Evolutionary conservation across 1,139 yeast species (phyloP).

Genomic region (Blastobotrys illinoisensis): DNA sequence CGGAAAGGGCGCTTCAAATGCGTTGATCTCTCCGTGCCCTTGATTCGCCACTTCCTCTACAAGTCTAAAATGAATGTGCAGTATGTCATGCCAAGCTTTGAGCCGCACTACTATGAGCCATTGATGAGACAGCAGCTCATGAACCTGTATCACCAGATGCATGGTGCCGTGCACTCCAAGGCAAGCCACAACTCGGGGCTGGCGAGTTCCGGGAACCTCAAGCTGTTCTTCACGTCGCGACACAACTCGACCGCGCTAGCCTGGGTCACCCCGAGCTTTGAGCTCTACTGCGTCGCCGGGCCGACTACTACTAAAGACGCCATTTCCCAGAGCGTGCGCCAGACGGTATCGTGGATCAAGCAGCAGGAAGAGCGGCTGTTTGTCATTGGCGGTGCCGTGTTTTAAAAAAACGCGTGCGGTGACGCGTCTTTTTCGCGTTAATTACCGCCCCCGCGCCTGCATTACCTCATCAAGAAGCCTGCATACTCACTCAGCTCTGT

Average conservation of each 20-base stretch:
- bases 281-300: constrained; percentile 50
- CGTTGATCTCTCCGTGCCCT: constrained; percentile 53
- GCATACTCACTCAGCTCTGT: neutral
- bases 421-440: neutral
- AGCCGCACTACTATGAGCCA: constrained; percentile 30
- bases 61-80: constrained; percentile 63
- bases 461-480: neutral
- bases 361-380: constrained; percentile 53
- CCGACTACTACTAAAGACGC: constrained; percentile 42
- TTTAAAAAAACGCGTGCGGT: constrained; percentile 16
- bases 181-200: constrained; percentile 15
- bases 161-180: constrained; percentile 32
- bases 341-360: constrained; percentile 52
- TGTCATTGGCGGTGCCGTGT: constrained; percentile 57
- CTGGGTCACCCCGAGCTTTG: constrained; percentile 54
- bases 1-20: constrained; percentile 40
- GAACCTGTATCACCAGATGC: constrained; percentile 41
- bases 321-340: constrained; percentile 47
- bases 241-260: constrained; percentile 45
- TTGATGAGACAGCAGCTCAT: constrained; percentile 33
- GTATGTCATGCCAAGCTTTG: constrained; percentile 43
- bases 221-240: constrained; percentile 29
- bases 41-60: constrained; percentile 73
- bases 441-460: neutral
- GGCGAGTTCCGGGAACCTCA: constrained; percentile 18